Base-by-base conservation (phyloP, 495 filamentous ascomycete species). In the Coniosporium apollinis region DNA sequence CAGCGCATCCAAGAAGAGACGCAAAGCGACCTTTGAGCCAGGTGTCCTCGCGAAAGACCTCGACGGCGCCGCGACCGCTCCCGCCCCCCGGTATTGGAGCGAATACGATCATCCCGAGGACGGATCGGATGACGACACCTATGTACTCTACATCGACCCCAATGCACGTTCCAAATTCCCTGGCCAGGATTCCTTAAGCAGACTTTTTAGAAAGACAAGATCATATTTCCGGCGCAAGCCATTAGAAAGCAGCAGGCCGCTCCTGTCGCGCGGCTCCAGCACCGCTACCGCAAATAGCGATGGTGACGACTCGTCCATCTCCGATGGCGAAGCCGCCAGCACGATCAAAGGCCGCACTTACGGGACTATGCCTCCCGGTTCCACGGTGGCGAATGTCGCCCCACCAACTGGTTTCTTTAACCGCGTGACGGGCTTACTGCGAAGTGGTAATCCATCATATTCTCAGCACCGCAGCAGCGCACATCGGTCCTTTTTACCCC, bases 91-190 rank as follows among this genome's bases (percentile, higher is more conserved):
- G 17, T 56, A 56, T 40, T 58, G 55, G 55, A 56, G 48, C 44
- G 55, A 58, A 31, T 58, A 58, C 40, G 55, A 58, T 36, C 30
- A 58, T 22, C 53, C 53, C 1, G 44, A 50, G 28, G 41, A 44
- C 11, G 45, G 31, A 17, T 41, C 35, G 14, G 38, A 51, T 14
- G 45, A 49, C 25, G 51, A 52, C n/a, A 43, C 42, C 1, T 58
- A 56, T 34, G 38, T 47, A 21, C 48, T 58, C 25, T 58, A 56
- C 43, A 45, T 58, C 21, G 50, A 56, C 40, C 55, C 55, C 3
- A 50, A 52, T 43, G 47, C 38, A 6, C 38, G 38, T 13, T 36
- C 44, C 10, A n/a, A n/a, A n/a, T n/a, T n/a, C n/a, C n/a, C n/a
- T n/a, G n/a, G n/a, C n/a, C n/a, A n/a, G n/a, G n/a, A n/a, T n/a